Percentiles rank a stretch among this genome's conserved stretches.
Evolutionary conservation across 2,329 filamentous ascomycete genomes (phyloP).

Genomic region (Hortaea werneckii): DNA sequence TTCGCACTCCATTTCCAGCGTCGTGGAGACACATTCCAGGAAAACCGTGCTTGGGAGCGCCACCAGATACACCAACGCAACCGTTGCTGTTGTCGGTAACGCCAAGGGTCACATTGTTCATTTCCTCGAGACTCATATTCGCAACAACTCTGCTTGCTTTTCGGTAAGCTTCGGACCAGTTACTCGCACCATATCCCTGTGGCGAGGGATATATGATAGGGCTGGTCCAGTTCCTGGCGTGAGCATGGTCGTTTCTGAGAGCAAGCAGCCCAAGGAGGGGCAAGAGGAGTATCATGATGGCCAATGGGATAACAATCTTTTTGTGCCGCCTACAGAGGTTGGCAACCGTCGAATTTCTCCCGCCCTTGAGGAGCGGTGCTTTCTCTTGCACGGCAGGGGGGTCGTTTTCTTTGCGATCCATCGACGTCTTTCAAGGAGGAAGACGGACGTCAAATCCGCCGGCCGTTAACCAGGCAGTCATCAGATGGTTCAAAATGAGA

Average conservation of each 20-base stretch:
- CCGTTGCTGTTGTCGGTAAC: conserved; percentile 20
- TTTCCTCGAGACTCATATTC: conserved; percentile 27
- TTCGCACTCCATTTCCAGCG: conserved; percentile 33
- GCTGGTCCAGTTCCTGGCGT: conserved; percentile 15
- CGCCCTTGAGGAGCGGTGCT: conserved; percentile 2
- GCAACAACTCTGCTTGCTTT: conserved; percentile 23
- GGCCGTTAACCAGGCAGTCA: too few relatives aligned
- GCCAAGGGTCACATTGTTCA: conserved; percentile 29
- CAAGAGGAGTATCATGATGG: conserved; percentile 16
- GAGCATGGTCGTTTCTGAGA: conserved; percentile 13
- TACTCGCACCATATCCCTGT: conserved; percentile 23
- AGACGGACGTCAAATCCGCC: not conserved
- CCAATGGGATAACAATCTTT: conserved; percentile 11
- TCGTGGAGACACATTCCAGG: conserved; percentile 34
- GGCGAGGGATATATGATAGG: conserved; percentile 23
- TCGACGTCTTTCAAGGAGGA: not conserved
- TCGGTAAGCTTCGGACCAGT: conserved; percentile 24
- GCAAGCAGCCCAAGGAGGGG: conserved; percentile 22
- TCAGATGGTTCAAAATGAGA: too few relatives aligned
- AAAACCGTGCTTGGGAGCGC: conserved; percentile 27
- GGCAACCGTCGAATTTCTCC: conserved; percentile 3
- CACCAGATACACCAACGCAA: conserved; percentile 28
- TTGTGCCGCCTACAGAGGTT: conserved; percentile 16
- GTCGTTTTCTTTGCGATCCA: not conserved
- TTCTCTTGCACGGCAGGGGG: conserved; percentile 3